Base-by-base conservation (phyloP, 805 yeast species). In the Spathaspora passalidarum region DNA sequence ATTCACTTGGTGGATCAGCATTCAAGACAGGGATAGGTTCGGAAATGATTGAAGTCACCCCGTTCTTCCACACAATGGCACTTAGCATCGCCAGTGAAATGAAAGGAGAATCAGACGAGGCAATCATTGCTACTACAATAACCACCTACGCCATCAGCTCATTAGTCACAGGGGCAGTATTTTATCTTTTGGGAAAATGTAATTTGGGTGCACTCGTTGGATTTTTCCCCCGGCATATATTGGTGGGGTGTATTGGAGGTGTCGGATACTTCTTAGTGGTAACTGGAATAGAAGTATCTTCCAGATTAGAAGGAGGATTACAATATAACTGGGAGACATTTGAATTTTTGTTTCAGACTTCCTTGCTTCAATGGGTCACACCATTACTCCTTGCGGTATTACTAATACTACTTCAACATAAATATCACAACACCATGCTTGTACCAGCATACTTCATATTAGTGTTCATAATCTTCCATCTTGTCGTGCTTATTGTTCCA, bases 31-130 rank as follows among this genome's bases (percentile, higher is more conserved):
- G 96, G n/a, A 82, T 92, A 38, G 99, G 99, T 1, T 87, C 96
- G 3, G 98, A 94, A 67, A 94, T 94, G 99, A 94, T 94, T 53
- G 99, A 94, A 63, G 89, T 94, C n/a, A 96, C 97, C 1, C 99
- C 99, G 1, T 94, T 94, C 63, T 92, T 92, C 72, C 99, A 94
- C 60, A 78, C 95, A 2, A 91, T 94, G 96, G 97, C 97, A 1
- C 71, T 79, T 21, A 71, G 84, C 11, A 83, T 94, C 41, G 71
- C 84, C 62, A 60, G 65, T 2, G 71, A 75, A 18, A 72, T 88
- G 56, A 75, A 66, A 9, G 70, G 68, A 2, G 63, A 69, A 19
- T 64, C 63, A n/a, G 57, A 71, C 32, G 77, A 75, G 9, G 81
- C 76, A 10, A 77, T 89, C 4, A 70, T 90, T 29, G 83, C 96